These are phyloP conservation scores for Euphorbia tirucalli DNA, from an alignment of 345 rosid genomes.

Conservation along the genomic window DNA sequence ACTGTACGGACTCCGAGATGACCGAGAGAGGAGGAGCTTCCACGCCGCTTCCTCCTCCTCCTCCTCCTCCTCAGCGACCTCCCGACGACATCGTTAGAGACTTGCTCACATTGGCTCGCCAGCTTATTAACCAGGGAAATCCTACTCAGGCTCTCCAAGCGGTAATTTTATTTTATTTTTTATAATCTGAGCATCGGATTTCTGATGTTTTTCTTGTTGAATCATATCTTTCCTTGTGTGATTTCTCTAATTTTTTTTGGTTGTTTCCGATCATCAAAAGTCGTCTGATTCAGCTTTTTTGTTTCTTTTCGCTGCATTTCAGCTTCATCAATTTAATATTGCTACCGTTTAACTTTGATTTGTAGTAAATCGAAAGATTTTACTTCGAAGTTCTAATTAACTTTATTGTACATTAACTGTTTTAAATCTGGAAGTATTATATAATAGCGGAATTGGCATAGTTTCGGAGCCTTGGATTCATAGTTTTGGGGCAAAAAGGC, in stretches of 20 bases:
- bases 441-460: background rate
- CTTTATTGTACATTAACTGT: background rate
- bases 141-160: conserved; percentile 90
- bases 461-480: background rate
- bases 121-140: conserved; percentile 66
- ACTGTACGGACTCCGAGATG: conserved; percentile 39
- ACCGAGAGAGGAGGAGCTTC: conserved; percentile 46
- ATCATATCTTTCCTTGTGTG: background rate
- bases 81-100: conserved; percentile 33
- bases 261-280: background rate
- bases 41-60: conserved; percentile 7
- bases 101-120: conserved; percentile 64
- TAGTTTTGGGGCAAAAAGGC: no score
- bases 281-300: background rate
- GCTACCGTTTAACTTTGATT: background rate
- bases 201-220: background rate
- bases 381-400: background rate
- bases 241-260: background rate
- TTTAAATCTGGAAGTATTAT: background rate
- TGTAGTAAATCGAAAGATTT: background rate
- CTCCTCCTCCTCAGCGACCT: no score
- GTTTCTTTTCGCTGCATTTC: background rate
- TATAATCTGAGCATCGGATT: background rate
- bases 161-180: conserved; percentile 35
- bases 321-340: background rate